Evolutionary conservation across 495 filamentous ascomycete species (phyloP).

Genomic region (Evernia prunastri): DNA sequence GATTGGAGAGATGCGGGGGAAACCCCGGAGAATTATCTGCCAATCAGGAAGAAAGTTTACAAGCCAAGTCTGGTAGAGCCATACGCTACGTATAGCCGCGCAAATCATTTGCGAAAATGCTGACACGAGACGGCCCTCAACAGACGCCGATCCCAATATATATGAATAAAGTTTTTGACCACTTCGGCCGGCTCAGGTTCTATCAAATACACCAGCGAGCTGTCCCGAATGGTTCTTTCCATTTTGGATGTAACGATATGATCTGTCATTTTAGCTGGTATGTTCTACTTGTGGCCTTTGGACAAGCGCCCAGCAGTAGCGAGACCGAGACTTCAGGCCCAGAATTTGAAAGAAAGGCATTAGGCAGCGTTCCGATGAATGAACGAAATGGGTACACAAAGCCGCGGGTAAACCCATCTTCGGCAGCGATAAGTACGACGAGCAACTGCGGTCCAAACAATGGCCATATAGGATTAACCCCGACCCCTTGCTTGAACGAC

Average conservation of each 20-base stretch:
- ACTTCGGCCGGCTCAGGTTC: background rate
- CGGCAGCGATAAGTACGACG: background rate
- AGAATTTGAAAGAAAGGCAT: background rate
- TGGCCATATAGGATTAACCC: too few species aligned
- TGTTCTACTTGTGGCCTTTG: background rate
- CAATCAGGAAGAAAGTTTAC: background rate
- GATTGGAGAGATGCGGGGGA: background rate
- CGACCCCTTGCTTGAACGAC: too few species aligned
- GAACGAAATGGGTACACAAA: background rate
- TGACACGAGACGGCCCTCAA: background rate
- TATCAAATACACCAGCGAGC: background rate
- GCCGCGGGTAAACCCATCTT: background rate
- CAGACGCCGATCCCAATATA: background rate
- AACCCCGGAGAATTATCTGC: background rate
- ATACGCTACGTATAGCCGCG: constrained; percentile 10
- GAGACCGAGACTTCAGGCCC: background rate
- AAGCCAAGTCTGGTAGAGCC: background rate
- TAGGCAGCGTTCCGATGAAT: background rate
- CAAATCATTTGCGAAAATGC: constrained; percentile 3
- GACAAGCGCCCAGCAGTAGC: background rate
- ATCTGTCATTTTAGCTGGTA: background rate
- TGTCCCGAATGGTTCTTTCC: background rate
- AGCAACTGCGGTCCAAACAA: too few species aligned
- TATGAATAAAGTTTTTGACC: background rate
- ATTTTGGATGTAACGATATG: background rate